Evolutionary conservation across 1,284 basidiomycete genomes (phyloP), one percentile per base, ranked within the genome.

Genomic region (Ustilago cynodontis): DNA sequence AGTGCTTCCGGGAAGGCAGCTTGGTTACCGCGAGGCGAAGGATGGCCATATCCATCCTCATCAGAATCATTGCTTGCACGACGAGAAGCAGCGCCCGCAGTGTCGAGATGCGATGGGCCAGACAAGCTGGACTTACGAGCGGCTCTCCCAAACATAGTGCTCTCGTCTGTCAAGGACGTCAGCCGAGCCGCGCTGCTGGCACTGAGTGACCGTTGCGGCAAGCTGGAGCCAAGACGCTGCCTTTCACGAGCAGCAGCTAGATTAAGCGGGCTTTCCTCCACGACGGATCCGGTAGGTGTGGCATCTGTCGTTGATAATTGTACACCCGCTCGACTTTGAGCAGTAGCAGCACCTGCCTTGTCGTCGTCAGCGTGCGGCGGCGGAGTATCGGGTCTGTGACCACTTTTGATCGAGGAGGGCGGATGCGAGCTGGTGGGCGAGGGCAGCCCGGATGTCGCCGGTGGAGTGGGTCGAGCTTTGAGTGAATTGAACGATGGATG

Each of bases 401-500:
- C 69, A 37, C 73, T 71, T 22, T 50, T 57, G 63, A 73, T 70
- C 3, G 76, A 80, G 16, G 65, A 67, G 11, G 76, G 76, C 2
- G 70, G 76, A 31, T 63, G 70, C 3, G 76, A 59, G 47, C 65
- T 80, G 26, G 70, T 69, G 1, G 79, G 79, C 1, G 73, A 77
- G 1, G 68, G 71, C 11, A 65, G 59, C 10, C 71, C 77, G 1
- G 79, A 81, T 0, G 80, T 81, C 10, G 75, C 73, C 14, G 81
- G 81, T 11, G 81, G 81, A 9, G 81, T 82, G 0, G 81, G 81
- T 16, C 80, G 61, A 2, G 80, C 81, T 62, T 65, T 70, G 13
- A 82, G 77, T 8, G 81, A 82, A 50, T 74, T 78, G 64, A 82
- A 82, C 2, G 77, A 79, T 0, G 80, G 80, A 59, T 79, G 69